These are phyloP conservation scores for Aspergillus alliaceus DNA, from an alignment of 2,329 filamentous ascomycete species.

Conservation along the genomic window DNA sequence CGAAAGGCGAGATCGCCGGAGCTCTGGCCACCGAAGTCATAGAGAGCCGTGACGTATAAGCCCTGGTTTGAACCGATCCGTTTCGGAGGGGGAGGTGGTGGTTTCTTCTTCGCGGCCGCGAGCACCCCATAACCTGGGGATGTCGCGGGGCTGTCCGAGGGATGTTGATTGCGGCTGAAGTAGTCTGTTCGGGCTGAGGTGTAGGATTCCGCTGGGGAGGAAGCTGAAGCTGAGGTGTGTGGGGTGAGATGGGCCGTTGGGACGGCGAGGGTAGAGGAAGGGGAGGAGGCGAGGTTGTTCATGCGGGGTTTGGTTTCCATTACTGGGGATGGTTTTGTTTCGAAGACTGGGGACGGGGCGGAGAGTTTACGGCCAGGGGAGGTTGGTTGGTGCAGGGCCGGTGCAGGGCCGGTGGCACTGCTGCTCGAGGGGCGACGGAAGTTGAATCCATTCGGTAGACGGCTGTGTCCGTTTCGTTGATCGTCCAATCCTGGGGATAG, in stretches of 20 bases:
- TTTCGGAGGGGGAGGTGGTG: slow-evolving; percentile 72
- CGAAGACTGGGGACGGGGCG: slow-evolving; percentile 4
- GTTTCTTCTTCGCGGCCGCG: slow-evolving; percentile 66
- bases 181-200: slow-evolving; percentile 40
- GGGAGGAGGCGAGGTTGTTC: slow-evolving; percentile 20
- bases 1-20: slow-evolving; percentile 70
- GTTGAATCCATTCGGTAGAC: slow-evolving; percentile 27
- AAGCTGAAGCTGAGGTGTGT: slow-evolving; percentile 17
- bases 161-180: slow-evolving; percentile 39
- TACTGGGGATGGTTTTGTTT: slow-evolving; percentile 26
- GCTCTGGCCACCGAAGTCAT: slow-evolving; percentile 70
- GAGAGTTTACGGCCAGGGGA: slow-evolving; percentile 21
- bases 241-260: slow-evolving; percentile 8
- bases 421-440: slow-evolving; percentile 39
- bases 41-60: slow-evolving; percentile 68
- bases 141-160: slow-evolving; percentile 42
- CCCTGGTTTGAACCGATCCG: slow-evolving; percentile 55
- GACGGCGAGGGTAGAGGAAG: slow-evolving; percentile 6
- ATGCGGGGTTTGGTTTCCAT: slow-evolving; percentile 28
- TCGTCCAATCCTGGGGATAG: slow-evolving; percentile 12
- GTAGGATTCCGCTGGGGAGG: slow-evolving; percentile 39
- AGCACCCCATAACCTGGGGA: slow-evolving; percentile 34
- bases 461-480: slow-evolving; percentile 38
- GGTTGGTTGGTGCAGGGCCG: slow-evolving; percentile 6
- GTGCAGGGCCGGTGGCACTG: slow-evolving; percentile 1